Conservation (phyloP, 345 rosid species). For the Arabidopsis arenosa region DNA sequence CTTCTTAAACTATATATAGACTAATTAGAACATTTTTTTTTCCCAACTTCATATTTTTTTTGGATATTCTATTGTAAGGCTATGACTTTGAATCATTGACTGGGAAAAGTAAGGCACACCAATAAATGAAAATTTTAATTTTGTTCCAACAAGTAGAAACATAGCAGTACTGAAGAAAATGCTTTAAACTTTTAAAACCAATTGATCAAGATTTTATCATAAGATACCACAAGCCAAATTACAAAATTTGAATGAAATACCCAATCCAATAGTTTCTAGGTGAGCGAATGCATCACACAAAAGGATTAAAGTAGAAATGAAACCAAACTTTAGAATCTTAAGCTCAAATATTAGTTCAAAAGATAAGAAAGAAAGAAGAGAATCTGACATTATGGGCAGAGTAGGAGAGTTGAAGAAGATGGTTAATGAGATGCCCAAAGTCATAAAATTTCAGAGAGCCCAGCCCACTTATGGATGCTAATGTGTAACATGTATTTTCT, state of each 20-base stretch:
- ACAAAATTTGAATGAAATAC: too few relatives aligned
- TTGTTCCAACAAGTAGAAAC: background rate
- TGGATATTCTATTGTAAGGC: background rate
- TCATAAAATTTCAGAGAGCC: background rate
- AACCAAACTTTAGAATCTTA: background rate
- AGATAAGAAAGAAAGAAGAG: background rate
- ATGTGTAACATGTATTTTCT: background rate
- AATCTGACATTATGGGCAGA: background rate
- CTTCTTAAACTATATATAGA: slow-evolving; percentile 33
- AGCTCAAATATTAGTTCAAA: background rate
- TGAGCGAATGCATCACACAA: background rate
- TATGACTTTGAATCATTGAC: background rate
- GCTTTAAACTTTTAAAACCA: too few relatives aligned
- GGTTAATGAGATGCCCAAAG: background rate
- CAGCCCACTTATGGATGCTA: background rate
- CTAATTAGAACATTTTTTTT: slow-evolving; percentile 35
- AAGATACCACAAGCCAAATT: background rate
- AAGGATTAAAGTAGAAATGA: background rate
- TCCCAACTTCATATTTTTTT: background rate
- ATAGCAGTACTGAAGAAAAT: background rate
- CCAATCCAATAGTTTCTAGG: background rate
- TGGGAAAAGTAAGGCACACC: background rate
- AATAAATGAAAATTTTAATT: slow-evolving; percentile 5
- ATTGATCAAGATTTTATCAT: background rate
- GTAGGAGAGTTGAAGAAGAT: background rate